Evolutionary conservation across 2,329 filamentous ascomycete species (phyloP), one percentile per base, ranked within the genome.

Genomic region (Rachicladosporium sp.): DNA sequence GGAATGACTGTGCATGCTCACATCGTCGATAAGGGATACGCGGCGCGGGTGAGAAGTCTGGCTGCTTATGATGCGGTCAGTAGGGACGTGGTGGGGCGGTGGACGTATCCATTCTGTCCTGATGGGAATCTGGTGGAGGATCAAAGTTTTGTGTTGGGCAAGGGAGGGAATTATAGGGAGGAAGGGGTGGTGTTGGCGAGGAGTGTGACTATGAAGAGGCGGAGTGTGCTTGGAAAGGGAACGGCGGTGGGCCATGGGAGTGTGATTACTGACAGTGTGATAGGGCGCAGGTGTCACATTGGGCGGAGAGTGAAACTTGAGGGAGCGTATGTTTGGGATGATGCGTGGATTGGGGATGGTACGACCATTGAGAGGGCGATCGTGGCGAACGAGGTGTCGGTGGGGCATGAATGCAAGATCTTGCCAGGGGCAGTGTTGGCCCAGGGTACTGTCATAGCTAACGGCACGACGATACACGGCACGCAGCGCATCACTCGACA

Each of bases 1-100:
- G 88, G 88, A 43, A 94, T 96, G 66, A 87, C 86, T n/a, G 85
- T 98, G 38, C 87, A 95, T 58, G 82, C 86, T 2, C 82, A 96
- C 52, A 80, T 96, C 47, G 69, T 93, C 33, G 74, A 78, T 29
- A 76, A 87, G 37, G 78, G 85, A 43, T 98, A 96, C 56, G 84
- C 86, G 1, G 87, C 88, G 1, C 73, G 91, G 47, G 88, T 86
- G 9, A 80, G 76, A 56, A 93, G 87, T 54, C 70, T 96, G 15
- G 82, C 84, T 54, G 80, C 88, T 55, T 98, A 96, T 64, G 86
- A 94, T 54, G 76, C 87, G 23, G 77, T 98, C 39, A 88, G 78
- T 59, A 81, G 78, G 53, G 89, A 96, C 56, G 74, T 95, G n/a
- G 70, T 93, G 10, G 77, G 77, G 35, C 73, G 88, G 43, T 94